Base-by-base conservation (phyloP, 2,329 filamentous ascomycete genomes). In the Phialophora chinensis region DNA sequence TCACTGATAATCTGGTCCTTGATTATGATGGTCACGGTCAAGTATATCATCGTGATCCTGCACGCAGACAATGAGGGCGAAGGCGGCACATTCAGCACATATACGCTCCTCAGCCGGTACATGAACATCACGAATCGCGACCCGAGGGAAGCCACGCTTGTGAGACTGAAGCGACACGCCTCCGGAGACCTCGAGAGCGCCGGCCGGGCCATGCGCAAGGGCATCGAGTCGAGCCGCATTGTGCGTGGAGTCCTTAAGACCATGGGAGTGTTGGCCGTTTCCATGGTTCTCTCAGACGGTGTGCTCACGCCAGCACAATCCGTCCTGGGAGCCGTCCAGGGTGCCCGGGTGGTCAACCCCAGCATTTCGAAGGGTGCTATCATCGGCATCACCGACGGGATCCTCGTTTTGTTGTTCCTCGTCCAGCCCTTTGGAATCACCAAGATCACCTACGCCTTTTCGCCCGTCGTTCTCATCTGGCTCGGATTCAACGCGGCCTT, bases 401-500 rank as follows among this genome's bases (percentile, higher is more conserved):
- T 86, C 63, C 77, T 87, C 4, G 77, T 87, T 7, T 56, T 85
- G 0, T 75, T 87, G 0, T 87, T 86, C 69, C 57, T 81, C 5
- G 75, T 86, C 17, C 85, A 87, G 70, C 85, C 85, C 2, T 76
- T 87, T n/a, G 85, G 85, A 2, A 83, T 83, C 2, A 79, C 78
- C 1, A 84, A 80, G 68, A 76, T 86, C 27, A 80, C 81, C 0
- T 75, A 75, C 38, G 73, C 77, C 0, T 87, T 86, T 68, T 83
- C 85, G 0, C 85, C 85, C 0, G 81, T 87, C 47, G 79, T 87
- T 58, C 82, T 86, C 31, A 70, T 86, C n/a, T 87, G 85, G 84
- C 78, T 87, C 3, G 71, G 76, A 0, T 79, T 86, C 68, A 85
- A 86, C 62, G 77, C 81, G 8, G 74, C 73, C 0, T 86, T 86